Evolutionary conservation across 2,329 filamentous ascomycete species (phyloP), one percentile per base, ranked within the genome.

Genomic region (Thielaviopsis ethacetica): DNA sequence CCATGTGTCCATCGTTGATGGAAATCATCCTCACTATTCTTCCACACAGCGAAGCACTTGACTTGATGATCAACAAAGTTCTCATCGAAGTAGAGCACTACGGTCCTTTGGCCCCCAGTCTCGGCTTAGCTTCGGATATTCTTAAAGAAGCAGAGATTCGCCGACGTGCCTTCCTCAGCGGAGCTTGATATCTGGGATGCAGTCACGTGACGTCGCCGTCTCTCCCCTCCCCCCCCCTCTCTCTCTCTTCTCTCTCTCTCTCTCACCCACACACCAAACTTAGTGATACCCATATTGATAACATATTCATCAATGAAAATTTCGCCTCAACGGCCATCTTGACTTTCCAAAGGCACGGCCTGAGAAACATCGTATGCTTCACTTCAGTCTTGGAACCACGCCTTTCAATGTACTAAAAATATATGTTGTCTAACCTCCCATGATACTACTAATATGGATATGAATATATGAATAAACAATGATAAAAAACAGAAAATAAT

Each of bases 81-180:
- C 80, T 91, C 53, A 74, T 81, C 61, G 88, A 91, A 67, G 82
- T 91, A 61, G 84, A 88, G 68, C 78, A 81, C 63, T 86, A 89
- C 68, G 80, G 85, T 0, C 80, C 85, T 64, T 74, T 93, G 34
- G 86, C 88, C 2, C 88, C 88, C 5, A 91, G 86, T 66, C 73
- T 91, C 34, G 80, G 78, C 63, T 74, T 91, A 55, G 84, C 84
- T n/a, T 83, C 85, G 22, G 87, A 91, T 67, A 89, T 91, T 62
- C 81, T 91, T 66, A 82, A 85, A 60, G 87, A 91, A 68, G 87
- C 88, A 7, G 87, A 87, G 68, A 79, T 83, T 65, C 79, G 86
- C 64, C 76, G 87, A 64, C 82, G 84, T 65, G 76, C 80, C 62
- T 82, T 82, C 70, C 72, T 82, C 63, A 77, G 81, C 9, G 7